Evolutionary conservation across 192 early-diverging fungal genomes (phyloP).

Genomic region (Podila minutissima): DNA sequence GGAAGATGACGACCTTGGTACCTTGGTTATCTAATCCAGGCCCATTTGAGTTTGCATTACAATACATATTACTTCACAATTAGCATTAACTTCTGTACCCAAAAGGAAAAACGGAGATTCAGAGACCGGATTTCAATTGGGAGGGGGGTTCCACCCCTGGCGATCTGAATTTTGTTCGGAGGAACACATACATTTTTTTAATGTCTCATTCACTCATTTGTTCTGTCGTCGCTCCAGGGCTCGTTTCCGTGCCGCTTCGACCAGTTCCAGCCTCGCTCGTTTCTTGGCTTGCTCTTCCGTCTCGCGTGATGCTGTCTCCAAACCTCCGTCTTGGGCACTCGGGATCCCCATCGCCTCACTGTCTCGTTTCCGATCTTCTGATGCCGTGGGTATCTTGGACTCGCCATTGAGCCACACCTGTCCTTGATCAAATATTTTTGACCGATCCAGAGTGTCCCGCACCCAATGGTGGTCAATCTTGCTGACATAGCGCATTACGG

Average conservation of each 20-base stretch:
- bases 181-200: neutral
- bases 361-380: neutral
- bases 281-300: conserved; percentile 39
- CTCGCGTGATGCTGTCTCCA: neutral
- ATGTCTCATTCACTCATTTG: neutral
- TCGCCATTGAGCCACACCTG: conserved; percentile 36
- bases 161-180: neutral
- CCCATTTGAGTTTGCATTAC: no score
- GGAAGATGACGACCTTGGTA: no score
- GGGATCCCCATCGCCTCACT: conserved; percentile 4
- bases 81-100: no score
- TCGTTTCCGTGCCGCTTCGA: conserved; percentile 55
- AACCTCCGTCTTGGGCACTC: conserved; percentile 1
- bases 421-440: conserved; percentile 29
- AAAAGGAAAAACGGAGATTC: no score
- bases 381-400: neutral
- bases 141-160: conserved; percentile 1
- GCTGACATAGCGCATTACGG: conserved; percentile 95
- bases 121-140: no score
- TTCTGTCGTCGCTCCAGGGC: conserved; percentile 51
- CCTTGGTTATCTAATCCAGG: no score
- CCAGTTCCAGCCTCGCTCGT: conserved; percentile 42
- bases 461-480: conserved; percentile 91
- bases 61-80: no score
- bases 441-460: conserved; percentile 72